Evolutionary conservation across 371 early-diverging fungal genomes (phyloP).

Genomic region (Mucor velutinosus): DNA sequence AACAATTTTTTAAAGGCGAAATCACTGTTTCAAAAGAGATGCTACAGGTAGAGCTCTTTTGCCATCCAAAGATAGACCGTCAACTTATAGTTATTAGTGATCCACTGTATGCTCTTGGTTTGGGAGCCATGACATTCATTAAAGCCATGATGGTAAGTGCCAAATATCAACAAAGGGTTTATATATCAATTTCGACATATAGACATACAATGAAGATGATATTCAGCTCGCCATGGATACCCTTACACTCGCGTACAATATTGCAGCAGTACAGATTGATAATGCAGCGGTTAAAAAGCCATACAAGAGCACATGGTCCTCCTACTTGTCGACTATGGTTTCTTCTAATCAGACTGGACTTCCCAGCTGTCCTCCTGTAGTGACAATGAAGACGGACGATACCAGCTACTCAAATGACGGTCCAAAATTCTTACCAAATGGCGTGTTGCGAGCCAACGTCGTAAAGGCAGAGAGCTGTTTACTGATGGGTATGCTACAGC

Average conservation of each 20-base stretch:
- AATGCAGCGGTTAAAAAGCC: slow-evolving; percentile 41
- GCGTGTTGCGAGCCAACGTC: slow-evolving; percentile 54
- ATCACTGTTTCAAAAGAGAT: slow-evolving; percentile 20
- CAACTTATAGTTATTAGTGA: slow-evolving; percentile 17
- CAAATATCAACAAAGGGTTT: no score
- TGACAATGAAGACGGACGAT: neutral
- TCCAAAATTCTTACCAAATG: slow-evolving; percentile 40
- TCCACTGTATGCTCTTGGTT: slow-evolving; percentile 38
- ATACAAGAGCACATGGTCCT: slow-evolving; percentile 11
- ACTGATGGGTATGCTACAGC: slow-evolving; percentile 48
- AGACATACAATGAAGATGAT: slow-evolving; percentile 56
- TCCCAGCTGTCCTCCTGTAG: slow-evolving; percentile 16
- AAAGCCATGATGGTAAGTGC: slow-evolving; percentile 37
- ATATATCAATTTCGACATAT: neutral
- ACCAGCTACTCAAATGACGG: neutral
- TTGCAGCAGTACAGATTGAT: slow-evolving; percentile 52
- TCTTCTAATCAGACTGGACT: slow-evolving; percentile 20
- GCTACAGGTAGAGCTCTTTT: slow-evolving; percentile 10
- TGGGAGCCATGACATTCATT: slow-evolving; percentile 37
- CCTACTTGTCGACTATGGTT: slow-evolving; percentile 22
- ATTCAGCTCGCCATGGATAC: slow-evolving; percentile 45
- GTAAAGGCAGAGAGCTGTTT: slow-evolving; percentile 56
- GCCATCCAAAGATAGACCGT: neutral
- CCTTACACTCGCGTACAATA: slow-evolving; percentile 34
- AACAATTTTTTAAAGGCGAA: slow-evolving; percentile 53